Conservation (phyloP, 2,329 filamentous ascomycete species). For the Phyllosticta citriasiana region DNA sequence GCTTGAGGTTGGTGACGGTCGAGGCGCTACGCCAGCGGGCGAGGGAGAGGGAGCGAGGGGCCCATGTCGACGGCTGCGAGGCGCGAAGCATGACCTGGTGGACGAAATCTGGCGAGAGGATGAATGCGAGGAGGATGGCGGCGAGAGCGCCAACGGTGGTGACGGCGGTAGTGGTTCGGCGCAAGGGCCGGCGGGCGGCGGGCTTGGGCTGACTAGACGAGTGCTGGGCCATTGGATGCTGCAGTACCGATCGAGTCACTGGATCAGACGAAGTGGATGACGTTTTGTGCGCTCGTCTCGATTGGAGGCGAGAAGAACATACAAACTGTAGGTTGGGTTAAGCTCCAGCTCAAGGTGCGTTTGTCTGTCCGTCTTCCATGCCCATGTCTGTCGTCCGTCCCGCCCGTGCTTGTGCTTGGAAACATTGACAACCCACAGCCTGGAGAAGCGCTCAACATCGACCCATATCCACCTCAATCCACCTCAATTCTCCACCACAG, state of each 20-base stretch:
- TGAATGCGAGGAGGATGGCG: conserved; percentile 12
- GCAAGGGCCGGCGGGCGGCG: background rate
- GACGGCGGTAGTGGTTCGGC: background rate
- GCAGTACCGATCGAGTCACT: background rate
- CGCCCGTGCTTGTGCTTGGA: too few relatives aligned
- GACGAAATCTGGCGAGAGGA: conserved; percentile 26
- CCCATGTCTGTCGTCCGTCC: background rate
- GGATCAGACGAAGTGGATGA: background rate
- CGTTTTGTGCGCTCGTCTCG: background rate
- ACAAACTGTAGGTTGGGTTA: background rate
- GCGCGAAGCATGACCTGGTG: conserved; percentile 20
- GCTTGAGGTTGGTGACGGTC: conserved; percentile 66
- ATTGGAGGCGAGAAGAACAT: background rate
- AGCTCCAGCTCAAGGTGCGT: background rate
- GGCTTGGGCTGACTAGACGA: background rate
- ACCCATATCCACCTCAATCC: background rate
- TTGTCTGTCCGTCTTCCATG: background rate
- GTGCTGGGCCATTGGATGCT: background rate
- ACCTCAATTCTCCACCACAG: background rate
- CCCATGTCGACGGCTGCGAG: conserved; percentile 11
- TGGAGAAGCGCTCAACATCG: background rate
- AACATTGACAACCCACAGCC: background rate
- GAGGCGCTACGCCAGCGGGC: conserved; percentile 34
- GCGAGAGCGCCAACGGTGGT: conserved; percentile 1
- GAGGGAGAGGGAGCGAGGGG: conserved; percentile 8